phyloP scores from a whole-genome alignment of 345 rosid genomes.

The Psidium guajava region DNA sequence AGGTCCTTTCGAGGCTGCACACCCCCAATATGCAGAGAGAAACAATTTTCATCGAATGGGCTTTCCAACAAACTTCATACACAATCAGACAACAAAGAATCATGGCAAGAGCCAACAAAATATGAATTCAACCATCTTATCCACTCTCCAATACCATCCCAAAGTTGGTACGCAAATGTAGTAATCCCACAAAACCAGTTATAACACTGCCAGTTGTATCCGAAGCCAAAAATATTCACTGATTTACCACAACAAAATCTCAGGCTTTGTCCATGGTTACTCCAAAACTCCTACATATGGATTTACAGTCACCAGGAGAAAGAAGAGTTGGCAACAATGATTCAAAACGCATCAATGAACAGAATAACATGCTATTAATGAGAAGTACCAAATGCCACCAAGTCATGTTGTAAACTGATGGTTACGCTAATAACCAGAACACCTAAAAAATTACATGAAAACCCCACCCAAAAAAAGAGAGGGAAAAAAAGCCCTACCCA shows the following conservation, averaged over 20 bases:
- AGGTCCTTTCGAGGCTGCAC: not conserved
- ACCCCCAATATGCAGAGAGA: not conserved
- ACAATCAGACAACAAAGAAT: not conserved
- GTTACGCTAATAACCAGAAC: not conserved
- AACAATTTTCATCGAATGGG: not conserved
- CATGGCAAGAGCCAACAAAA: not conserved
- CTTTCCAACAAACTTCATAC: not conserved
- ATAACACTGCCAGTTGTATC: not conserved
- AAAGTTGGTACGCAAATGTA: not conserved
- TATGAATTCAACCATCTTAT: not conserved
- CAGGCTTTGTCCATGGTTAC: not conserved
- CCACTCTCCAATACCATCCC: not conserved
- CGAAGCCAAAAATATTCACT: not conserved
- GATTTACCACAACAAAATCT: not conserved
- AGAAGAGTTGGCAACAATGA: not conserved
- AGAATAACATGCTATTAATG: not conserved
- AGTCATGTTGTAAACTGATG: not conserved
- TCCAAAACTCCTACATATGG: not conserved
- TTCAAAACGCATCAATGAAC: not conserved
- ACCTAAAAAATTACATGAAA: not conserved
- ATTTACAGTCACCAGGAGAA: not conserved
- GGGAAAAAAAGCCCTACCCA: constrained; percentile 5
- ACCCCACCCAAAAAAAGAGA: not conserved
- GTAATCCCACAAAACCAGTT: not conserved
- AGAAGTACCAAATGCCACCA: not conserved